These are phyloP conservation scores for Drosera capensis DNA, from an alignment of 148 eudicot species.

Conservation along the genomic window DNA sequence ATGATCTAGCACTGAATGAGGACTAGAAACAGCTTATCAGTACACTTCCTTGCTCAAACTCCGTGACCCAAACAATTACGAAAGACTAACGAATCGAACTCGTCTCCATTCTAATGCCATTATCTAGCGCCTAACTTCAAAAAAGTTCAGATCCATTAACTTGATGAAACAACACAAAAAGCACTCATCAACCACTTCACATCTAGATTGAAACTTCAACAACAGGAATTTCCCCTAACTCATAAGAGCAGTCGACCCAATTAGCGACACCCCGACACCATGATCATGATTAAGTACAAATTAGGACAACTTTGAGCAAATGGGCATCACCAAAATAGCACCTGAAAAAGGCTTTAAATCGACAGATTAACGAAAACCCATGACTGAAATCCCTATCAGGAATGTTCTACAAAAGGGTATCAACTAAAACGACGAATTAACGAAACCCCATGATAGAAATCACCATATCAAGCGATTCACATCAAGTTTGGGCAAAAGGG, in stretches of 20 bases:
- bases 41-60: constrained; percentile 28
- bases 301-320: constrained; percentile 15
- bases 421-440: not conserved
- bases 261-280: constrained; percentile 37
- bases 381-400: no score
- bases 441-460: constrained; percentile 28
- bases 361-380: constrained; percentile 28
- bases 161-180: constrained; percentile 9
- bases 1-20: constrained; percentile 25
- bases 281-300: constrained; percentile 1
- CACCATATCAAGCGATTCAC: constrained; percentile 6
- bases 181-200: constrained; percentile 6
- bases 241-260: not conserved
- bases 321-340: constrained; percentile 11
- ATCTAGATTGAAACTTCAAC: constrained; percentile 6
- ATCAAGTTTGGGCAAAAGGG: constrained; percentile 20
- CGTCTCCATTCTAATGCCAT: constrained; percentile 23
- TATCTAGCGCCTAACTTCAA: constrained; percentile 19
- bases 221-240: not conserved
- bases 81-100: constrained; percentile 22
- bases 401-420: constrained; percentile 24
- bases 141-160: constrained; percentile 27
- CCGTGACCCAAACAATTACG: constrained; percentile 18
- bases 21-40: constrained; percentile 12
- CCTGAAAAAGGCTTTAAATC: not conserved